These are phyloP conservation scores for Aschersonia sp. DNA, from an alignment of 2,329 filamentous ascomycete species.

Conservation along the genomic window DNA sequence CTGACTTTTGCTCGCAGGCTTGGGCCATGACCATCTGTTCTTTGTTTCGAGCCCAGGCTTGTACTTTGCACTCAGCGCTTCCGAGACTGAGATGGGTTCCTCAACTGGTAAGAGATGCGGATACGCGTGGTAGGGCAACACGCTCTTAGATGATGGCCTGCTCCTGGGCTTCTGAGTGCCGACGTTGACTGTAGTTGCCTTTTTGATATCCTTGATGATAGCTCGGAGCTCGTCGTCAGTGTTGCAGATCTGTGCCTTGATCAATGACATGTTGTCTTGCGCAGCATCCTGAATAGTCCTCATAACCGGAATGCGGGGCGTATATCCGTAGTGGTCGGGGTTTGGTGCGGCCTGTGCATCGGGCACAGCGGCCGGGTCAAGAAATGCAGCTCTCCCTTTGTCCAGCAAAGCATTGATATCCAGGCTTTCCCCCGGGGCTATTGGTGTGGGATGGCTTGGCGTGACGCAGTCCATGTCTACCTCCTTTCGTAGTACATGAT, in stretches of 20 bases:
- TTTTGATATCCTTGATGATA: conserved; percentile 49
- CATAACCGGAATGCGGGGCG: conserved; percentile 66
- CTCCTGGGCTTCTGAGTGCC: conserved; percentile 11
- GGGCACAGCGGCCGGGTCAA: conserved; percentile 53
- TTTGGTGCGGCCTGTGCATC: conserved; percentile 35
- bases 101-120: conserved; percentile 19
- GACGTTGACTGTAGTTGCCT: conserved; percentile 11
- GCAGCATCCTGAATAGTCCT: conserved; percentile 41
- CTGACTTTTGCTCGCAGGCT: conserved; percentile 8
- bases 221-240: conserved; percentile 60
- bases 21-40: conserved; percentile 12
- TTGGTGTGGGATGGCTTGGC: conserved; percentile 65
- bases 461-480: conserved; percentile 97
- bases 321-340: conserved; percentile 52
- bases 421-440: conserved; percentile 72
- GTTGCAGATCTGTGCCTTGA: conserved; percentile 71
- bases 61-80: conserved; percentile 14
- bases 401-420: conserved; percentile 68
- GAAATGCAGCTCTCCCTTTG: conserved; percentile 51
- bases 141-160: conserved; percentile 13
- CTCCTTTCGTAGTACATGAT: conserved; percentile 91
- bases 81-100: conserved; percentile 20
- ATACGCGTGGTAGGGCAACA: conserved; percentile 22
- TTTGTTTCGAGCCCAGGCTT: conserved; percentile 9
- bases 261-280: conserved; percentile 41